Evolutionary conservation across 805 yeast species (phyloP), one percentile per base, ranked within the genome.

Genomic region (Sugiyamaella marilandica): DNA sequence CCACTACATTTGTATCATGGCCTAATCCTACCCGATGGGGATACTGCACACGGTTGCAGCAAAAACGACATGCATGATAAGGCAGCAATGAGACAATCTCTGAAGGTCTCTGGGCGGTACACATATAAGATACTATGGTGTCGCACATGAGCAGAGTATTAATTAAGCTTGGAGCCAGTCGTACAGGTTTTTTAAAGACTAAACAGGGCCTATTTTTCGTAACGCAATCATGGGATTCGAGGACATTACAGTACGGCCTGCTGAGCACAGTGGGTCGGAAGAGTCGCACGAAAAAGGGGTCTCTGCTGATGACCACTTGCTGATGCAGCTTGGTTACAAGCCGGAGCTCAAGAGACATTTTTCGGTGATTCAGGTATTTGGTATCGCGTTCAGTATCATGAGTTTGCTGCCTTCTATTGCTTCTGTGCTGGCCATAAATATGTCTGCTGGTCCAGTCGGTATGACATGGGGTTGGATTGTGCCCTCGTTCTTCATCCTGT

Each of bases 381-480:
- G 87, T 52, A 80, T 84, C 52, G 85, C 88, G 2, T 84, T 82
- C 62, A 77, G 83, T 16, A 83, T 85, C 63, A 84, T 85, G 88
- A 86, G 88, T 9, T 67, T 84, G 46, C 69, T 84, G 41, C 72
- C 72, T 8, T 78, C 84, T 10, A 80, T 83, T 48, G 78, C 86
- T 0, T 78, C 87, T 2, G 73, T 77, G 31, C 62, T 83, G 32
- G 71, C 71, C 9, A 72, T 74, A 46, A 84, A 84, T 16, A 70
- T 84, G 11, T 67, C 77, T 32, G 81, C 84, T 0, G 90, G 90
- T 2, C 82, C 87, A 0, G 81, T 76, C 9, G 81, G 84, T 4
- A 73, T 82, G 52, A 73, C 83, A 2, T 85, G 91, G 91, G 85
- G 87, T 46, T 85, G 92, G 91, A 66, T 82, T 45, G 61, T 81